Percentiles rank a stretch among this genome's conserved stretches.
These are phyloP conservation scores for Penicillium sp. DNA, from an alignment of 2,329 filamentous ascomycete genomes.

Conservation along the genomic window DNA sequence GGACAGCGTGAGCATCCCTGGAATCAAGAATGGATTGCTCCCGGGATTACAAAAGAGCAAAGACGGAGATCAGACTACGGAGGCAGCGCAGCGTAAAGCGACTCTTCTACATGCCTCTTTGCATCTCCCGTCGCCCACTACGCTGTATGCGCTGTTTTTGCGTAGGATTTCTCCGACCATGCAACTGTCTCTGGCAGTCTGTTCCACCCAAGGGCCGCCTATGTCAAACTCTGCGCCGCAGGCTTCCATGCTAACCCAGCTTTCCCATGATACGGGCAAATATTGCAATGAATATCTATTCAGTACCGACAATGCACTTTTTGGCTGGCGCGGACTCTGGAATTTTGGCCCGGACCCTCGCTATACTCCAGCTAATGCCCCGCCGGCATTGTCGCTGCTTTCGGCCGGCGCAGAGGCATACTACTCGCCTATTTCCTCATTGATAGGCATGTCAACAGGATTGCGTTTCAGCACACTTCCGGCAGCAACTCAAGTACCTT, in stretches of 20 bases:
- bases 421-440: constrained; percentile 92
- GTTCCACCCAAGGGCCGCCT: constrained; percentile 40
- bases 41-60: constrained; percentile 56
- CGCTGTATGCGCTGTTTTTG: constrained; percentile 81
- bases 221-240: constrained; percentile 46
- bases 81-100: constrained; percentile 33
- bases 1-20: constrained; percentile 21
- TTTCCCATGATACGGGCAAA: constrained; percentile 73
- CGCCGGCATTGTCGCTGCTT: constrained; percentile 73
- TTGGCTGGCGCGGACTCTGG: constrained; percentile 86
- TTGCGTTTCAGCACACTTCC: constrained; percentile 81
- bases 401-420: constrained; percentile 91
- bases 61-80: constrained; percentile 42
- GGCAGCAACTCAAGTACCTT: constrained; percentile 47
- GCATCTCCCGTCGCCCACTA: constrained; percentile 65
- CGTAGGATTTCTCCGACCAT: constrained; percentile 73
- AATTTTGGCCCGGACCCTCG: constrained; percentile 77
- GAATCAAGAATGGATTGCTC: constrained; percentile 9
- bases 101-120: constrained; percentile 47
- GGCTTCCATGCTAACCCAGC: constrained; percentile 45
- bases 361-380: constrained; percentile 26
- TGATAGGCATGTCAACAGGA: constrained; percentile 84
- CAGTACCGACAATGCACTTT: constrained; percentile 84
- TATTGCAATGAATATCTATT: constrained; percentile 89
- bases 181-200: constrained; percentile 70